phyloP scores from a whole-genome alignment of 106 monocot species.

The Amphibolis antarctica region DNA sequence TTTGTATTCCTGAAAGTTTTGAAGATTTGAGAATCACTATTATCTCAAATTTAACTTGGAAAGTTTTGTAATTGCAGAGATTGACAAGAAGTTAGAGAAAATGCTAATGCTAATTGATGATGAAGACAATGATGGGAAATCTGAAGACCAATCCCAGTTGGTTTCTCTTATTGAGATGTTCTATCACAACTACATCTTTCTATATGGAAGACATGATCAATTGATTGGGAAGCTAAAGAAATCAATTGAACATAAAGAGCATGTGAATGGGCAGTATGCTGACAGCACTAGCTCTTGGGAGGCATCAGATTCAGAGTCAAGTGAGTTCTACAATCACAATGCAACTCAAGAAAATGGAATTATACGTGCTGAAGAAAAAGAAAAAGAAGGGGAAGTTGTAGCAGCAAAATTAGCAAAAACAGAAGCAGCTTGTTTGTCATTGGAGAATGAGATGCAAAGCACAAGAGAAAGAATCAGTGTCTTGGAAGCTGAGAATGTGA shows the following conservation, averaged over 20 bases:
- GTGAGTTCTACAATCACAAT: constrained; percentile 7
- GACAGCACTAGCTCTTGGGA: constrained; percentile 21
- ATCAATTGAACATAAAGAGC: constrained; percentile 7
- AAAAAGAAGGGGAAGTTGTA: constrained; percentile 2
- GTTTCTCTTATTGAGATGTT: constrained; percentile 25
- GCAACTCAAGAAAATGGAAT: background rate
- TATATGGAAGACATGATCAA: constrained; percentile 30
- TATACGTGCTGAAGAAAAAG: background rate
- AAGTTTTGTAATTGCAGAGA: constrained; percentile 16
- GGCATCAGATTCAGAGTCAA: constrained; percentile 28
- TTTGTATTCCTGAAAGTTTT: too few species aligned
- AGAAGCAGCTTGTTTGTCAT: background rate
- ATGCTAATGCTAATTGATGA: constrained; percentile 22
- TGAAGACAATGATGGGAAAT: constrained; percentile 8
- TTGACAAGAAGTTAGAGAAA: constrained; percentile 30
- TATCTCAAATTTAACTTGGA: too few species aligned
- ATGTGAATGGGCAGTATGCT: constrained; percentile 8
- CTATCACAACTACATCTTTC: constrained; percentile 15
- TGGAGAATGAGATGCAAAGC: constrained; percentile 4
- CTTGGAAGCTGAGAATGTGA: constrained; percentile 17
- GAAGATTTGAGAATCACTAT: too few species aligned
- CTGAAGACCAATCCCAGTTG: constrained; percentile 17
- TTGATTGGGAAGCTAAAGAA: constrained; percentile 30
- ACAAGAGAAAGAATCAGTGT: constrained; percentile 6
- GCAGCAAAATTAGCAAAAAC: constrained; percentile 11